Conservation (phyloP, 441 rosid genomes). For the Lepidium campestre region DNA sequence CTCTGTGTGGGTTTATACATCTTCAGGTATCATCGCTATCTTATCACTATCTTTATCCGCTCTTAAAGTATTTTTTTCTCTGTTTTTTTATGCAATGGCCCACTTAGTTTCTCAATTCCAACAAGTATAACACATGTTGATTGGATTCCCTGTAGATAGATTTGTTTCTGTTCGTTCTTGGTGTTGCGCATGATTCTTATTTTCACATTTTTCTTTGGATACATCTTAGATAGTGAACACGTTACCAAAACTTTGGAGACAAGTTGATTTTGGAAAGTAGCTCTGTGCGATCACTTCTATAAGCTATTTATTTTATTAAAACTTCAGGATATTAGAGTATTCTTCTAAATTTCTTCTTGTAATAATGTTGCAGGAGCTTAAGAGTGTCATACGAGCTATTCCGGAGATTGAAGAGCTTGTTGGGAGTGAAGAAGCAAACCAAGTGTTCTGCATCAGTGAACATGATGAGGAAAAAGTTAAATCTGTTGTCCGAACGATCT, state of each 20-base stretch:
- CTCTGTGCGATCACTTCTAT: not conserved
- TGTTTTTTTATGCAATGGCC: not conserved
- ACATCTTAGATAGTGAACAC: not conserved
- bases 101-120: not conserved
- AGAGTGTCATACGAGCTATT: slow-evolving; percentile 56
- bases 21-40: slow-evolving; percentile 42
- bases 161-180: not conserved
- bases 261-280: not conserved
- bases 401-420: slow-evolving; percentile 87
- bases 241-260: not conserved
- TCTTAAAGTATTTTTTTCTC: not conserved
- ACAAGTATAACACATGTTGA: not conserved
- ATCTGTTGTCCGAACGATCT: slow-evolving; percentile 56
- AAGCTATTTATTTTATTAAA: not conserved
- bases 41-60: not conserved
- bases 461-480: slow-evolving; percentile 56
- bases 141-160: not conserved
- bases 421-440: slow-evolving; percentile 49
- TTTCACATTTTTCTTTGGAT: not conserved
- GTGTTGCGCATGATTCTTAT: not conserved
- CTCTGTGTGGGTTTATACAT: slow-evolving; percentile 77
- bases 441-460: slow-evolving; percentile 38
- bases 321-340: not conserved
- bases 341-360: not conserved
- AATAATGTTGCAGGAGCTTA: slow-evolving; percentile 62